phyloP scores from a whole-genome alignment of 495 filamentous ascomycete species.

The Neurospora tetrasperma region DNA sequence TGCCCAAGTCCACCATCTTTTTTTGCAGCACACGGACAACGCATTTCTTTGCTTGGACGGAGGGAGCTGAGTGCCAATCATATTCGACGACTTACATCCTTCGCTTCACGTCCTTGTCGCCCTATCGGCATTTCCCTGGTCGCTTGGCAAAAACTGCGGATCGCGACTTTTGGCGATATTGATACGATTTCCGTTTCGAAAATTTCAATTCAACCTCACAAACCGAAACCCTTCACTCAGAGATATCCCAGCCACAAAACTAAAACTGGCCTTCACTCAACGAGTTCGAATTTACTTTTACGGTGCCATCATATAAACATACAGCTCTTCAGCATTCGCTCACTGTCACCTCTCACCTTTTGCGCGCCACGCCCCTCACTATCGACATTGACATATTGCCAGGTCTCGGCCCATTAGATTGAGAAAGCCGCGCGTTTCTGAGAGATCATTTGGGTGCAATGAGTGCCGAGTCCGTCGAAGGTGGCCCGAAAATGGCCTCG shows the following conservation, averaged over 20 bases:
- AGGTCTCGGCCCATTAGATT: background rate
- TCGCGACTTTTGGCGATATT: background rate
- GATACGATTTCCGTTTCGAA: background rate
- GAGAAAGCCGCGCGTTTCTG: background rate
- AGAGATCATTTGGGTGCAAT: background rate
- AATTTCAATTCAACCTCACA: background rate
- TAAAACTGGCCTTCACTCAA: background rate
- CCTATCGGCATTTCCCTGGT: background rate
- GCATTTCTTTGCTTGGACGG: background rate
- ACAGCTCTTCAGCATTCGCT: background rate
- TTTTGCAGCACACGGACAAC: background rate
- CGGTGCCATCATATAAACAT: background rate
- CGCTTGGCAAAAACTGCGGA: background rate
- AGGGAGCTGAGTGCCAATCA: background rate
- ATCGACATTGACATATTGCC: background rate
- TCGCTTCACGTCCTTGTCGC: background rate
- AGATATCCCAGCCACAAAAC: background rate
- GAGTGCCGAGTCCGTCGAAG: background rate
- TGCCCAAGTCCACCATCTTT: background rate
- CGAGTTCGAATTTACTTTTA: background rate
- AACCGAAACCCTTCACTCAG: background rate
- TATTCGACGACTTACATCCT: background rate
- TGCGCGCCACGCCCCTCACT: background rate
- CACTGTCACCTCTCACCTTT: background rate
- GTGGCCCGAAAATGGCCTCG: background rate